Base-by-base conservation (phyloP, 1,284 basidiomycete species). In the Cryptococcus neoformans region DNA sequence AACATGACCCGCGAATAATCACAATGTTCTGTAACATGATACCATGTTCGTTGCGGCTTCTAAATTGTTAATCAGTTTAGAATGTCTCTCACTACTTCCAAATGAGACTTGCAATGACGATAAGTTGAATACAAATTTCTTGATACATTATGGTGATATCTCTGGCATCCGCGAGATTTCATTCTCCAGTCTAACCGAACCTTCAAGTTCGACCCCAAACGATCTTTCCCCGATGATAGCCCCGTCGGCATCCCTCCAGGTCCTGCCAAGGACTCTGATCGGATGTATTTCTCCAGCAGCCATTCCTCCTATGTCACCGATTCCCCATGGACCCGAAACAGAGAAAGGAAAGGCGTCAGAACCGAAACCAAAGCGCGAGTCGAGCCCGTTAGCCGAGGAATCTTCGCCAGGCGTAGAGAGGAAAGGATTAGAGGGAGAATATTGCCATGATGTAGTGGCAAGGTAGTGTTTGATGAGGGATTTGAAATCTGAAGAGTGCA, bases 361-460 rank as follows among this genome's bases (percentile, higher is more conserved):
- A 28, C 28, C 28, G 28, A 28, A 28, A 28, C 28, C 4, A 28
- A 28, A 28, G 28, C 28, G 28, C 28, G 28, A 28, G 28, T 28
- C 28, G 28, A 28, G 28, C 11, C 48, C 17, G n/a, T 46, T n/a
- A 21, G 42, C 42, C 28, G 3, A 40, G 52, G n/a, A 42, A 28
- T 4, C 28, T 4, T 28, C 28, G 28, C 28, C 28, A 28, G 28
- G 28, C 28, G 28, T 28, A 28, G 28, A 28, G 28, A 28, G 4
- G 28, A 28, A 28, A 28, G 28, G 28, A 4, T 4, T 46, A 1
- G 47, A 16, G 0, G 49, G 51, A 2, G 57, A 36, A 9, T 71
- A 75, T 50, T 62, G 66, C 74, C 74, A 75, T 45, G 71, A 70
- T 0, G 72, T 75, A 1, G 56, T 12, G 1, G 53, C 45, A 16